Conservation (phyloP, 1,284 basidiomycete genomes). For the Malassezia yamatoensis region DNA sequence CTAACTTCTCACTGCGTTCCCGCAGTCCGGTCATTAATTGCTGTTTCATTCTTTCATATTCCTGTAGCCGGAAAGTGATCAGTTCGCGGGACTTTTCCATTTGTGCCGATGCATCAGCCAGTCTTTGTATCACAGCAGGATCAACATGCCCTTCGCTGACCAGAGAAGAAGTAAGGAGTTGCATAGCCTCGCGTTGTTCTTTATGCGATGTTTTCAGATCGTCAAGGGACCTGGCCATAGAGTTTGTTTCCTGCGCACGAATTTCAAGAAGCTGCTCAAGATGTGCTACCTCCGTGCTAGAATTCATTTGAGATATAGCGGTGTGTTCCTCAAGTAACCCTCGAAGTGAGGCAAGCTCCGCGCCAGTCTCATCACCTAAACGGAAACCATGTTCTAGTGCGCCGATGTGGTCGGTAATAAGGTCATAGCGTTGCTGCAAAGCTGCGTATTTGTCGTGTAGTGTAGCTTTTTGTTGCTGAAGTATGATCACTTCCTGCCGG, state of each 20-base stretch:
- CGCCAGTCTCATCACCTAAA: slow-evolving; percentile 60
- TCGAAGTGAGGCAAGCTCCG: slow-evolving; percentile 73
- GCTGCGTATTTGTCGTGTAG: slow-evolving; percentile 69
- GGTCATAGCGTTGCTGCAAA: slow-evolving; percentile 49
- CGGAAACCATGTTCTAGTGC: slow-evolving; percentile 14
- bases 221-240: slow-evolving; percentile 75
- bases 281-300: slow-evolving; percentile 73
- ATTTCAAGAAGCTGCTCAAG: slow-evolving; percentile 84
- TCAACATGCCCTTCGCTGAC: background rate
- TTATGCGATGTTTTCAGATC: slow-evolving; percentile 92
- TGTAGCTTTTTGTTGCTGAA: slow-evolving; percentile 71
- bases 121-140: slow-evolving; percentile 6
- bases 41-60: slow-evolving; percentile 98
- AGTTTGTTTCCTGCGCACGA: slow-evolving; percentile 72
- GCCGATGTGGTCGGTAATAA: slow-evolving; percentile 16
- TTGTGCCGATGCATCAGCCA: slow-evolving; percentile 76
- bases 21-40: slow-evolving; percentile 96
- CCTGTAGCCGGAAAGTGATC: slow-evolving; percentile 89
- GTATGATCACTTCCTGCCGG: slow-evolving; percentile 84
- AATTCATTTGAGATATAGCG: slow-evolving; percentile 77
- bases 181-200: slow-evolving; percentile 75
- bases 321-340: slow-evolving; percentile 89
- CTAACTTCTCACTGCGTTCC: slow-evolving; percentile 99
- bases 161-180: slow-evolving; percentile 83
- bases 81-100: slow-evolving; percentile 92